Conservation (phyloP, 2,329 filamentous ascomycete genomes). For the Purpureocillium takamizusanense region DNA sequence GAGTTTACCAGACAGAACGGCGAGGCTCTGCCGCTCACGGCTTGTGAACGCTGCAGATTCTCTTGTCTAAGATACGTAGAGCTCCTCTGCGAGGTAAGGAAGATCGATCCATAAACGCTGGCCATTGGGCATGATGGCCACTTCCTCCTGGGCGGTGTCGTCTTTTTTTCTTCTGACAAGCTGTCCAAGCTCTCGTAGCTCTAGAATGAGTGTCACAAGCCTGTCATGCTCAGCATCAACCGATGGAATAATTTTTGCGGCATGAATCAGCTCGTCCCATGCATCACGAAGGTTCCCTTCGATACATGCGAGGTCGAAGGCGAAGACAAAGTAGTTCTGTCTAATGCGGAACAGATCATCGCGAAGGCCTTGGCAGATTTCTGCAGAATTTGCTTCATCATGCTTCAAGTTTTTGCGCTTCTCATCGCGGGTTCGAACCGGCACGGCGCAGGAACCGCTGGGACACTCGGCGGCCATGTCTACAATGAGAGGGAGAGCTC, state of each 20-base stretch:
- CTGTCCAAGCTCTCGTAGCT: conserved; percentile 5
- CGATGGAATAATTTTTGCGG: conserved; percentile 5
- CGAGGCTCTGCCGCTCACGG: neutral
- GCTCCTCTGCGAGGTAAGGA: conserved; percentile 4
- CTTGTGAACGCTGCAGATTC: neutral
- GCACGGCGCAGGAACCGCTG: neutral
- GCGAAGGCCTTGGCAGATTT: conserved; percentile 2
- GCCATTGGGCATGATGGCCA: conserved; percentile 3
- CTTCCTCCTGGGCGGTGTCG: neutral
- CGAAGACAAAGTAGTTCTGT: conserved; percentile 1
- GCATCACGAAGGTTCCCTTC: conserved; percentile 5
- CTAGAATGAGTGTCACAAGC: conserved; percentile 6
- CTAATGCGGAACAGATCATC: conserved; percentile 4
- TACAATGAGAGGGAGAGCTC: no score
- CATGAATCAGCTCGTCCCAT: conserved; percentile 9
- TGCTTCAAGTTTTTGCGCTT: conserved; percentile 3
- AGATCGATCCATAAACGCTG: conserved; percentile 6
- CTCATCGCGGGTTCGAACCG: conserved; percentile 1
- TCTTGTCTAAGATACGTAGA: conserved; percentile 1
- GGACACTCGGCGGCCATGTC: no score
- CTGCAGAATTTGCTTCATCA: neutral
- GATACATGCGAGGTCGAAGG: neutral
- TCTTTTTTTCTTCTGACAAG: neutral
- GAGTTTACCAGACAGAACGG: conserved; percentile 4
- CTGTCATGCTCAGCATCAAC: conserved; percentile 7